Evolutionary conservation across 805 yeast genomes (phyloP).

Genomic region (Zygotorulaspora sp.): DNA sequence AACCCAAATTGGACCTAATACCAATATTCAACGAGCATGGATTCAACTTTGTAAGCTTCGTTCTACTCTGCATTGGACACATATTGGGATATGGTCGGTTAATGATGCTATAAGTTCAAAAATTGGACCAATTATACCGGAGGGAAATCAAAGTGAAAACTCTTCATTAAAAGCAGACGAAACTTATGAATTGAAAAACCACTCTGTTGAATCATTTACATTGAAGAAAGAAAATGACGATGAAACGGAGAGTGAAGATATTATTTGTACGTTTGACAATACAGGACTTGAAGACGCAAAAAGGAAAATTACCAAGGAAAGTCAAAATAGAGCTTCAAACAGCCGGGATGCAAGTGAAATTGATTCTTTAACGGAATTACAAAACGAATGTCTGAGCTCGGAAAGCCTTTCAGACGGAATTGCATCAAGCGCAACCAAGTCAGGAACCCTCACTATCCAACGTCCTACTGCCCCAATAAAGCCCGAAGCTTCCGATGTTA

Average conservation of each 20-base stretch:
- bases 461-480: too few species aligned
- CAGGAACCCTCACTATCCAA: too few species aligned
- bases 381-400: too few species aligned
- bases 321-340: too few species aligned
- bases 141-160: slow-evolving; percentile 8
- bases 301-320: too few species aligned
- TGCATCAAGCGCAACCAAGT: too few species aligned
- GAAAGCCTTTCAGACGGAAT: too few species aligned
- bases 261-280: too few species aligned
- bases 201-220: slow-evolving; percentile 6
- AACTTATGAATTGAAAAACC: not conserved
- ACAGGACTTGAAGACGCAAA: too few species aligned
- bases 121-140: slow-evolving; percentile 25
- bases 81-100: slow-evolving; percentile 72
- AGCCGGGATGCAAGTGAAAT: too few species aligned
- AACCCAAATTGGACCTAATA: slow-evolving; percentile 28
- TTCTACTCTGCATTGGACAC: slow-evolving; percentile 75
- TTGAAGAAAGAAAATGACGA: slow-evolving; percentile 12
- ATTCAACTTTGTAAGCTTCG: slow-evolving; percentile 58
- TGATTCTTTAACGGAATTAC: too few species aligned
- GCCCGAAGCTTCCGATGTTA: too few species aligned
- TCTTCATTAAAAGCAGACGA: not conserved
- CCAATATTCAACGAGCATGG: slow-evolving; percentile 53
- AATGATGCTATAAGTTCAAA: slow-evolving; percentile 30
- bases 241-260: slow-evolving; percentile 12